Evolutionary conservation across 441 rosid genomes (phyloP).

Genomic region (Rhodomyrtus psidioides): DNA sequence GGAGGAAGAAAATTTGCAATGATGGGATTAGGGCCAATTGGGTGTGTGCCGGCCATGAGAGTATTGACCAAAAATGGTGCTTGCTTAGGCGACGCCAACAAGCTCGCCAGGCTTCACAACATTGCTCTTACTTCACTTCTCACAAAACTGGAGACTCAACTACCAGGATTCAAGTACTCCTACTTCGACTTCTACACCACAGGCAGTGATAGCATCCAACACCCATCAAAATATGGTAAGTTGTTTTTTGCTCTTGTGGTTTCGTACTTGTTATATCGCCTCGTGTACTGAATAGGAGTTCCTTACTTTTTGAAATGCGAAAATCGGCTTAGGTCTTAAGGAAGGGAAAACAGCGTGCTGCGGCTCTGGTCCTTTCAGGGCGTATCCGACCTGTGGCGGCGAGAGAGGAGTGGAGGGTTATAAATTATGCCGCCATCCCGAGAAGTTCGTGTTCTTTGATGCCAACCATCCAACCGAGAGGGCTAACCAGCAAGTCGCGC

Average conservation of each 20-base stretch:
- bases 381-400: constrained; percentile 10
- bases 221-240: constrained; percentile 29
- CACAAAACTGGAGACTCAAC: constrained; percentile 7
- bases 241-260: neutral
- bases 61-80: constrained; percentile 13
- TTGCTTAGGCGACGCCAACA: constrained; percentile 7
- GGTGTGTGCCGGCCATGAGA: constrained; percentile 14
- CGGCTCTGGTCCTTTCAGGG: constrained; percentile 26
- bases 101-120: constrained; percentile 20
- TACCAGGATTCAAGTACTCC: constrained; percentile 18
- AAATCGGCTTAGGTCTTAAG: constrained; percentile 13
- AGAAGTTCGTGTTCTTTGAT: constrained; percentile 18
- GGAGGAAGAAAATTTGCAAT: constrained; percentile 42
- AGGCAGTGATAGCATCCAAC: constrained; percentile 4
- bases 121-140: constrained; percentile 6
- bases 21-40: constrained; percentile 17
- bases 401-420: neutral
- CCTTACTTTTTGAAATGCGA: neutral
- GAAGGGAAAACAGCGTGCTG: constrained; percentile 26
- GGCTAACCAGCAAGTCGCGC: constrained; percentile 7
- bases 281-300: neutral
- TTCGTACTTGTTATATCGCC: neutral
- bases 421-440: constrained; percentile 6
- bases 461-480: constrained; percentile 11
- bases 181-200: constrained; percentile 18